Evolutionary conservation across 2,329 filamentous ascomycete genomes (phyloP).

Genomic region (Cladosporium sp.): DNA sequence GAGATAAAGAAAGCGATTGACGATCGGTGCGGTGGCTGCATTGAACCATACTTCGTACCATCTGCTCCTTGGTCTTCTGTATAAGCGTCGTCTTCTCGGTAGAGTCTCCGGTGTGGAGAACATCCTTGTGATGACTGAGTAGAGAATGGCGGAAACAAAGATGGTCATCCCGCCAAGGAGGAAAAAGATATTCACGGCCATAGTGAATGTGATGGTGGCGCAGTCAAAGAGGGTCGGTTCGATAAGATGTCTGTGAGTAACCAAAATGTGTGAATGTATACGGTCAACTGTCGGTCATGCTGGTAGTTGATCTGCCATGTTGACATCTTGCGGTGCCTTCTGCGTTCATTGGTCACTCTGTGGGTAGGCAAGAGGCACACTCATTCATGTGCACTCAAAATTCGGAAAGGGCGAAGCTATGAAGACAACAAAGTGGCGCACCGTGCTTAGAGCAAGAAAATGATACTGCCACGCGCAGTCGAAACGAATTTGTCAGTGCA

Average conservation of each 20-base stretch:
- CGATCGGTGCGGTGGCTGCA: not conserved
- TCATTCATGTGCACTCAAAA: not conserved
- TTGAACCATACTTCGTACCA: not conserved
- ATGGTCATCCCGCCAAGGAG: not conserved
- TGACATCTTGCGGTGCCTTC: not conserved
- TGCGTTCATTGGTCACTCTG: not conserved
- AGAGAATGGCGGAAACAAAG: not conserved
- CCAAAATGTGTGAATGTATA: not conserved
- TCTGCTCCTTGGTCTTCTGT: not conserved
- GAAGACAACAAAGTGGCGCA: not conserved
- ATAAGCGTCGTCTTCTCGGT: not conserved
- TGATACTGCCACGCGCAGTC: not conserved
- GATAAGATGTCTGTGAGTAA: not conserved
- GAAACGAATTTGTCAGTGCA: not conserved
- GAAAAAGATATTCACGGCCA: not conserved
- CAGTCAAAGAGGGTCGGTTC: not conserved
- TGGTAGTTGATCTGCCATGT: not conserved
- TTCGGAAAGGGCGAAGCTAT: not conserved
- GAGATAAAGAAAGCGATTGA: not conserved
- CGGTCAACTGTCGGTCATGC: not conserved
- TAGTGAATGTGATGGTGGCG: not conserved
- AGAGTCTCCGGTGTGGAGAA: not conserved
- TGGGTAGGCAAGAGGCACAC: not conserved
- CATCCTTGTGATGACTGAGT: not conserved
- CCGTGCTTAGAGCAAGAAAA: not conserved